Percentiles rank a stretch among this genome's conserved stretches.
Conservation (phyloP, 1,284 basidiomycete genomes). For the Microbotryum intermedium region DNA sequence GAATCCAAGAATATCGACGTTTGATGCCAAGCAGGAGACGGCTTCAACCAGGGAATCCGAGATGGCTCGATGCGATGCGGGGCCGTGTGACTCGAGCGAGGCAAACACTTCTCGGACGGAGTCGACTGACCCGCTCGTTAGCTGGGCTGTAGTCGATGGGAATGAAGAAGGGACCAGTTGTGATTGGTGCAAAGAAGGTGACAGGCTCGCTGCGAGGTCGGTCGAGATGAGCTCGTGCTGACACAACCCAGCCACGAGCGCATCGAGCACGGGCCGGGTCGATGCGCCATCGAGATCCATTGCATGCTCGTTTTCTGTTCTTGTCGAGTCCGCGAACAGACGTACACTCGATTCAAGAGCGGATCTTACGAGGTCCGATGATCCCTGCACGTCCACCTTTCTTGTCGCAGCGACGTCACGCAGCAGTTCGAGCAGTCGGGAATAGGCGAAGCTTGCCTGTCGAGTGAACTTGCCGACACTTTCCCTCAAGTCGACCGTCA, state of each 20-base stretch:
- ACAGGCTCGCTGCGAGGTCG: background rate
- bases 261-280: background rate
- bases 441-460: background rate
- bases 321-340: background rate
- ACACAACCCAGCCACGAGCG: slow-evolving; percentile 7
- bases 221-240: slow-evolving; percentile 2
- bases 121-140: no score
- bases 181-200: no score
- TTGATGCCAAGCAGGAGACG: background rate
- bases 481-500: background rate
- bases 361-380: background rate
- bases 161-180: no score
- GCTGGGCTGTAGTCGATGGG: no score
- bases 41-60: background rate
- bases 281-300: slow-evolving; percentile 5
- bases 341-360: background rate
- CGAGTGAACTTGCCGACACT: background rate
- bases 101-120: no score
- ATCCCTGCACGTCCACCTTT: background rate
- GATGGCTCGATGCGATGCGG: no score
- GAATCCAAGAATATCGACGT: slow-evolving; percentile 5
- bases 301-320: background rate
- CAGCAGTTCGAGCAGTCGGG: background rate
- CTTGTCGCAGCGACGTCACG: background rate
- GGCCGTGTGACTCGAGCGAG: no score